A percentile compares a stretch with the other conserved stretches of the same genome.
These are phyloP conservation scores for Syncephalastrum racemosum DNA, from an alignment of 371 early-diverging fungal genomes.

Conservation along the genomic window DNA sequence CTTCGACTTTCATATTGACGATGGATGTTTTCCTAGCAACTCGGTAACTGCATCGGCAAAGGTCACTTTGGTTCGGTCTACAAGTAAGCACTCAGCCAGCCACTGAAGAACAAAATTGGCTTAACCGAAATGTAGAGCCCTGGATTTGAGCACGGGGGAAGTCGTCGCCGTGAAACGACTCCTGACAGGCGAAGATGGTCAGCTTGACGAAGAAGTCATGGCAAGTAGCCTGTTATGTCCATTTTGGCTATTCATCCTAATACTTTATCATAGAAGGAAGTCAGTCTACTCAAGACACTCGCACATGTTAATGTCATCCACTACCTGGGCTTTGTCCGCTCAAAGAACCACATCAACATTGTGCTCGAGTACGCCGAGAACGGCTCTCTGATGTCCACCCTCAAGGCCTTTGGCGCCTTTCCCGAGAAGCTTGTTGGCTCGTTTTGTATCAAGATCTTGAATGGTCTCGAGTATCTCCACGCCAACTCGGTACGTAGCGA, in stretches of 20 bases:
- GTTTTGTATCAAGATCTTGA: conserved; percentile 88
- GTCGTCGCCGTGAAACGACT: conserved; percentile 89
- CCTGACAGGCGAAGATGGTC: conserved; percentile 60
- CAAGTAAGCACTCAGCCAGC: conserved; percentile 27
- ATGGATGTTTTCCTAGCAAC: conserved; percentile 46
- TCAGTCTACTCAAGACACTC: conserved; percentile 67
- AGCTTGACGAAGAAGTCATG: conserved; percentile 55
- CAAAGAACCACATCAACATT: conserved; percentile 72
- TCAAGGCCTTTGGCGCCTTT: conserved; percentile 90
- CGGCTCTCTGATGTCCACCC: conserved; percentile 87
- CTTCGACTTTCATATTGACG: background rate
- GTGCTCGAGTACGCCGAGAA: conserved; percentile 95
- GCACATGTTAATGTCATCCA: conserved; percentile 86
- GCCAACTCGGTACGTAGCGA: conserved; percentile 52
- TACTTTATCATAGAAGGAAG: conserved; percentile 62
- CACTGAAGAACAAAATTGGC: background rate
- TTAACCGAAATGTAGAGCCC: conserved; percentile 47
- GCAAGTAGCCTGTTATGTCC: conserved; percentile 27
- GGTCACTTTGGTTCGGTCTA: conserved; percentile 92
- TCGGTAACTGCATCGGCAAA: conserved; percentile 90
- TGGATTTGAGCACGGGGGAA: conserved; percentile 85
- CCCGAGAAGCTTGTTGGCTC: conserved; percentile 92
- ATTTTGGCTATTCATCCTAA: background rate
- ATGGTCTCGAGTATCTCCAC: conserved; percentile 91
- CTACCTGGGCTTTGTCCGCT: conserved; percentile 83